These are phyloP conservation scores for Aspergillus saccharolyticus DNA, from an alignment of 495 filamentous ascomycete species.

Conservation along the genomic window DNA sequence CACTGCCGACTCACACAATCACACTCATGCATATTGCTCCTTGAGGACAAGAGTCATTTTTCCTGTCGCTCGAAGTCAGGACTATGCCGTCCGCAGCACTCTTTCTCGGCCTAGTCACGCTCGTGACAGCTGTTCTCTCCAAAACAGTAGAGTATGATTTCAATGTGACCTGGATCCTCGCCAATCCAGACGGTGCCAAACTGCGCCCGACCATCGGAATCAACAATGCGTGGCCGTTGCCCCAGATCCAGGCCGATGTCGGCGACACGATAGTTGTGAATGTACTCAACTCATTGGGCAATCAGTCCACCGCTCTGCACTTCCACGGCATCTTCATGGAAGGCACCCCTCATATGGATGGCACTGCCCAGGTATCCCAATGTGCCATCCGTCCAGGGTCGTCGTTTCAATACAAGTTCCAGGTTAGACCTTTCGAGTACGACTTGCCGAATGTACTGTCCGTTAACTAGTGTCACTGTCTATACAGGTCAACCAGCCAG, in stretches of 20 bases:
- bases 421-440: conserved; percentile 51
- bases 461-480: too few relatives aligned
- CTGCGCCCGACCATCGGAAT: conserved; percentile 69
- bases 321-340: conserved; percentile 66
- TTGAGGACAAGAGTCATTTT: not conserved
- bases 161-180: conserved; percentile 65
- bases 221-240: conserved; percentile 76
- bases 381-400: conserved; percentile 60
- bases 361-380: conserved; percentile 56
- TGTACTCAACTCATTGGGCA: conserved; percentile 67
- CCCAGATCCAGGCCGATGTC: conserved; percentile 59
- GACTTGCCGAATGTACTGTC: too few relatives aligned
- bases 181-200: conserved; percentile 71
- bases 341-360: conserved; percentile 59
- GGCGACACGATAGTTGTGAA: conserved; percentile 73
- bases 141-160: not conserved
- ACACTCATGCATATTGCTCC: not conserved
- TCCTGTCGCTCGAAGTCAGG: not conserved
- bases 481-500: conserved; percentile 58
- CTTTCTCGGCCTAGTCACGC: not conserved
- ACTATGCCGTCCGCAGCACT: not conserved
- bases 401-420: conserved; percentile 65
- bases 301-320: conserved; percentile 66
- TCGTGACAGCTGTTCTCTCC: not conserved
- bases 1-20: not conserved